A percentile compares a stretch with the other conserved stretches of the same genome.
phyloP scores from a whole-genome alignment of 2,329 filamentous ascomycete species.

The Talaromyces funiculosus region DNA sequence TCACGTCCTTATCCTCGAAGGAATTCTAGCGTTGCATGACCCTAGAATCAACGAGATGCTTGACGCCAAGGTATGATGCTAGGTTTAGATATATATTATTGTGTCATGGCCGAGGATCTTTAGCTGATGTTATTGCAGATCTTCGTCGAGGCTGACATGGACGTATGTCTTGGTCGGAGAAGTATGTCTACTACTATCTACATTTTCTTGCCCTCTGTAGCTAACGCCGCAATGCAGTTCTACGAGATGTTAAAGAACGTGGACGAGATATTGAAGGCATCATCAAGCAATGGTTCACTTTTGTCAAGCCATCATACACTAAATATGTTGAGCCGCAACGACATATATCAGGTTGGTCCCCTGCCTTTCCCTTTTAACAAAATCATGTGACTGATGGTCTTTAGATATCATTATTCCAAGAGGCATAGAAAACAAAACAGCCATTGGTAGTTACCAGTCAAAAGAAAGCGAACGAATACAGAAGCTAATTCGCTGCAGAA shows the following conservation, averaged over 20 bases:
- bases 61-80: constrained; percentile 63
- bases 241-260: constrained; percentile 82
- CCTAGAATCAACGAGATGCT: constrained; percentile 75
- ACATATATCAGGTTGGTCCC: constrained; percentile 64
- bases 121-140: constrained; percentile 51
- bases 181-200: constrained; percentile 52
- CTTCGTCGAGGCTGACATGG: constrained; percentile 92
- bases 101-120: neutral
- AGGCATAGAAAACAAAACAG: constrained; percentile 89
- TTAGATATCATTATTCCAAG: constrained; percentile 85
- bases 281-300: constrained; percentile 96
- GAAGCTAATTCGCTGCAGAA: constrained; percentile 42
- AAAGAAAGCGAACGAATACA: neutral
- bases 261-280: constrained; percentile 89
- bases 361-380: neutral
- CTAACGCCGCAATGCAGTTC: constrained; percentile 46
- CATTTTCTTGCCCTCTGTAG: neutral
- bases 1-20: constrained; percentile 90
- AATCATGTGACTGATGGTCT: neutral
- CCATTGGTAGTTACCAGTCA: constrained; percentile 51
- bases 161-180: constrained; percentile 85
- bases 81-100: neutral
- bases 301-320: constrained; percentile 95
- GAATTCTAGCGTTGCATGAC: constrained; percentile 92
- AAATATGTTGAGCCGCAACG: constrained; percentile 90